Base-by-base conservation (phyloP, 2,329 filamentous ascomycete genomes). In the Trichoderma harzianum region DNA sequence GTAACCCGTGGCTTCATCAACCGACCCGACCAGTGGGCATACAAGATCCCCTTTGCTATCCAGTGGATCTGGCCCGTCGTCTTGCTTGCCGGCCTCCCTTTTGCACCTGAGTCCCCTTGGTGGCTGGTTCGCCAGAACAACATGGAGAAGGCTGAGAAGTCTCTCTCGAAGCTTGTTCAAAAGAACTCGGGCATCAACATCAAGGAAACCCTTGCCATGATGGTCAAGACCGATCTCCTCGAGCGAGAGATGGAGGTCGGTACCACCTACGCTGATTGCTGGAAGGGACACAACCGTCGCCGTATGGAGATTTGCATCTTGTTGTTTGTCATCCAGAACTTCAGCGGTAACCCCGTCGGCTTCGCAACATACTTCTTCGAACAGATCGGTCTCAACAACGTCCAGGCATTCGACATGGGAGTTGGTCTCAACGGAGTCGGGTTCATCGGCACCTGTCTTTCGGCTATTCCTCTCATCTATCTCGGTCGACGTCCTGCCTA, bases 11-110 rank as follows among this genome's bases (percentile, higher is more conserved):
- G 77, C 6, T 73, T 79, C n/a, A 74, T 77, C 64, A 73, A 77
- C 43, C 78, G 79, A 18, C 73, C 76, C 0, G 75, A 81, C 4
- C 75, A 85, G 26, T 86, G 83, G 82, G 81, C 82, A 0, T 87
- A 84, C 74, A 79, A 82, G 7, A 84, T 83, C 12, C 85, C 85
- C 0, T 87, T 84, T 66, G 84, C 81, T 0, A 65, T 86, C 0
- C 85, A 87, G 72, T 87, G 86, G 85, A 75, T 82, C 2, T 87
- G 83, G 81, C 84, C 84, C 0, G 77, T 82, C 2, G 76, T 83
- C 2, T 76, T 87, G 2, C 72, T 86, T 3, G 74, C 82, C 0
- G 75, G 79, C 1, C 76, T 85, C 0, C 73, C 76, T 7, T 83
- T 86, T 36, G 83, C 84, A 1, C 86, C 86, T 0, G 85, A 87